Evolutionary conservation across 305 asterid genomes (phyloP), one percentile per base, ranked within the genome.

Genomic region (Fraxinus floribunda): DNA sequence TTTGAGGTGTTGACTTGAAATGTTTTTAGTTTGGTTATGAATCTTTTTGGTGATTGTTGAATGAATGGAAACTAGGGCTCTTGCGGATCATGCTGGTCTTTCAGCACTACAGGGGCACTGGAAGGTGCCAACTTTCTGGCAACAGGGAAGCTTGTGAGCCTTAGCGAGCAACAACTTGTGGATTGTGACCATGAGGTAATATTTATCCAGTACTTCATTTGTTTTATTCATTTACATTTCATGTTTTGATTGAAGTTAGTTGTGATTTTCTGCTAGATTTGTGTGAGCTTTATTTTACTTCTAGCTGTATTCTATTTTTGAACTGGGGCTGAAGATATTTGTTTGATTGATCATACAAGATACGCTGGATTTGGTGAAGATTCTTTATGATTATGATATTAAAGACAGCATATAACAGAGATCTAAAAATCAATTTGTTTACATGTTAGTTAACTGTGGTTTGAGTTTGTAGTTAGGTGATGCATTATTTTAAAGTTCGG

Each of bases 111-210:
- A 2, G 88, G 88, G 62, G 88, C 88, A 24, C 9, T 86, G 35
- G 88, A 86, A 78, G 86, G 88, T 55, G 88, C 88, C 38, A 83
- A 83, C 26, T 83, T 52, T 60, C 80, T 86, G 76, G 86, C 86
- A 1, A 86, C 88, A 0, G 88, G 88, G 80, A 81, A 86, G 22
- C 85, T 86, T 6, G 79, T 39, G 77, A 86, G 85, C 71, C 88
- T 86, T 81, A 83, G 88, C 41, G 88, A 86, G 72, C 88, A 86
- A 34, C 88, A 86, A 78, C 88, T 86, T 39, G 88, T 86, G 75
- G 88, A 86, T 77, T 86, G 88, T 80, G 88, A 86, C 75, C 88
- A 86, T 73, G 86, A 83, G 88, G 88, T 86, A 52, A 52, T 16
- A 16, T 52, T 52, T 52, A 52, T 52, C 18, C 62, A 52, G 22